phyloP scores from a whole-genome alignment of 1,284 basidiomycete species.

The Microbotryum scabiosae region DNA sequence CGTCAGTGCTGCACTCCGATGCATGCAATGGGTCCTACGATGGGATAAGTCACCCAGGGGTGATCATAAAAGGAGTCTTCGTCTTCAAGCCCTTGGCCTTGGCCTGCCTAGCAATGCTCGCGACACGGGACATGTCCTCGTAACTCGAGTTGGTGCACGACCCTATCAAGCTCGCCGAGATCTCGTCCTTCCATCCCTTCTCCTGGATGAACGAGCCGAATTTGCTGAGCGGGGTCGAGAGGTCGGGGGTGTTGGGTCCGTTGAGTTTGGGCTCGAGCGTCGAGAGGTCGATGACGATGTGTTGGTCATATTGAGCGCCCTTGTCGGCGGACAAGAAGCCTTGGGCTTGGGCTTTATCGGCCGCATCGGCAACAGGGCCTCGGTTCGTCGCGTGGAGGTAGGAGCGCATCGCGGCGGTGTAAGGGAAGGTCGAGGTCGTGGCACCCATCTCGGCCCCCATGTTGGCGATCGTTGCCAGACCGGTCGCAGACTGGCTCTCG shows the following conservation, averaged over 20 bases:
- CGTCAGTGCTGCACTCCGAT: neutral
- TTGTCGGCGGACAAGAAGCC: slow-evolving; percentile 78
- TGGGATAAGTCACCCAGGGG: slow-evolving; percentile 51
- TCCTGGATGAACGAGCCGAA: slow-evolving; percentile 73
- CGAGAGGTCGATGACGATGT: slow-evolving; percentile 89
- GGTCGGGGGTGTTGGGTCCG: slow-evolving; percentile 95
- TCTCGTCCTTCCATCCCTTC: slow-evolving; percentile 83
- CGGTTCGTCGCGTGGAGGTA: slow-evolving; percentile 88
- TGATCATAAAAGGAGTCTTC: slow-evolving; percentile 91
- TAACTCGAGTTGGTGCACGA: slow-evolving; percentile 98
- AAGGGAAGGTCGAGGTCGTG: slow-evolving; percentile 96
- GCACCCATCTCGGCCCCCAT: slow-evolving; percentile 99
- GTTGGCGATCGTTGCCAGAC: slow-evolving; percentile 44
- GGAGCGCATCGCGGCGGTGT: slow-evolving; percentile 71
- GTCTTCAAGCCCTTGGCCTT: slow-evolving; percentile 69
- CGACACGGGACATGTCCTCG: slow-evolving; percentile 63
- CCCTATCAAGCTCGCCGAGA: slow-evolving; percentile 87
- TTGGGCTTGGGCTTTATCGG: slow-evolving; percentile 67
- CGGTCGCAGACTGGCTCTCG: slow-evolving; percentile 82
- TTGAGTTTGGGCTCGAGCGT: slow-evolving; percentile 91
- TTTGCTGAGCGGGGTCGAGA: slow-evolving; percentile 88
- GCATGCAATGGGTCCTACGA: neutral
- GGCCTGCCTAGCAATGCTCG: slow-evolving; percentile 84
- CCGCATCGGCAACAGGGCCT: slow-evolving; percentile 75
- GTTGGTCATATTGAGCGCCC: slow-evolving; percentile 86